A percentile compares a stretch with the other conserved stretches of the same genome.
Evolutionary conservation across 352 stramenopile genomes (phyloP).

Genomic region (Phytophthora constricta): DNA sequence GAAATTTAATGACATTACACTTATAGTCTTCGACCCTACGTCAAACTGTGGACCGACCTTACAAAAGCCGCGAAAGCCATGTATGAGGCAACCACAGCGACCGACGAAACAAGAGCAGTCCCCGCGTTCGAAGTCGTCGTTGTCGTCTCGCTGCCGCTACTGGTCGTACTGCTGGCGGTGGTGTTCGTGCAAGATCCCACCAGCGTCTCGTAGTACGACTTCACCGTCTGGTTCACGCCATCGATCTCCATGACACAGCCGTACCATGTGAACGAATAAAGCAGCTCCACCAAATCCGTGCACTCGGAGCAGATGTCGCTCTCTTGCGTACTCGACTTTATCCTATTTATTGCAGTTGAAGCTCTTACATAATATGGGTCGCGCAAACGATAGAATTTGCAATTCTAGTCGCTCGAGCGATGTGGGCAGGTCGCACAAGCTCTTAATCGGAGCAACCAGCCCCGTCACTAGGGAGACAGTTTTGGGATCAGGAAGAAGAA

Average conservation of each 20-base stretch:
- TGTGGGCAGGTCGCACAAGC: too few relatives aligned
- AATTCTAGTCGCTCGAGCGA: too few relatives aligned
- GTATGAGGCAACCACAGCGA: not conserved
- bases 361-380: too few relatives aligned
- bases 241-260: slow-evolving; percentile 24
- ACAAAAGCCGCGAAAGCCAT: not conserved
- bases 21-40: not conserved
- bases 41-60: not conserved
- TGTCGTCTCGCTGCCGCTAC: not conserved
- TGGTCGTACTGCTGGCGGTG: not conserved
- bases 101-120: not conserved
- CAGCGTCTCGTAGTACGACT: slow-evolving; percentile 24
- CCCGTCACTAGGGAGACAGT: too few relatives aligned
- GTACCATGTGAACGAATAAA: slow-evolving; percentile 18
- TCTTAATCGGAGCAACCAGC: too few relatives aligned
- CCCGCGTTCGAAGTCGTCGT: slow-evolving; percentile 1
- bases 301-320: slow-evolving; percentile 26
- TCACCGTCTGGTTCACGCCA: slow-evolving; percentile 25
- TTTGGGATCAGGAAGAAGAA: too few relatives aligned
- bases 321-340: slow-evolving; percentile 6
- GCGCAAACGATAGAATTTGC: too few relatives aligned
- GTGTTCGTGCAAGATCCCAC: slow-evolving; percentile 14
- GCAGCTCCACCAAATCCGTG: slow-evolving; percentile 6
- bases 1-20: too few relatives aligned
- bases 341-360: too few relatives aligned